These are phyloP conservation scores for Lyophyllum shimeji DNA, from an alignment of 768 basidiomycete species.

Conservation along the genomic window DNA sequence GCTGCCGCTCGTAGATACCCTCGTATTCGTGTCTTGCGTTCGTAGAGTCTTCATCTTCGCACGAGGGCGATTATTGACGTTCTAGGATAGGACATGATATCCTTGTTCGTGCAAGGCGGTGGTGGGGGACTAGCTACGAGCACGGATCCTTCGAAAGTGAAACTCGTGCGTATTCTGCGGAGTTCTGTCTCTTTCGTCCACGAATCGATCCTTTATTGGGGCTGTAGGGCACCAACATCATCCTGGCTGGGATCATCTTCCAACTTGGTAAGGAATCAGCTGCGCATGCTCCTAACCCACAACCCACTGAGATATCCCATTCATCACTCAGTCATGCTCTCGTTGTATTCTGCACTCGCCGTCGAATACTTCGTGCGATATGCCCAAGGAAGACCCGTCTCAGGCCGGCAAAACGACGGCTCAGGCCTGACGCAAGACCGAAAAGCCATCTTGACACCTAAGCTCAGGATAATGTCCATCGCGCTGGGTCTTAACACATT, in stretches of 20 bases:
- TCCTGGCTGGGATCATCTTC: background rate
- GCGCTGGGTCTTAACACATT: constrained; percentile 39
- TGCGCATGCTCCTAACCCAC: background rate
- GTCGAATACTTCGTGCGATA: constrained; percentile 46
- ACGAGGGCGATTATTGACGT: background rate
- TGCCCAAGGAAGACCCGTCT: constrained; percentile 31
- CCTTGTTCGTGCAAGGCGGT: background rate
- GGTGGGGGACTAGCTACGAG: background rate
- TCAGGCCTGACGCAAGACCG: background rate
- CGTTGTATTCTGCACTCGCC: background rate
- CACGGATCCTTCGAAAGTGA: background rate
- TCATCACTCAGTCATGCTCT: background rate
- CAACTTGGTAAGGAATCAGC: background rate
- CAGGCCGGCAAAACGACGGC: background rate
- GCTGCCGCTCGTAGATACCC: background rate
- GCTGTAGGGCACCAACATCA: background rate
- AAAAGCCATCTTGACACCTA: constrained; percentile 12
- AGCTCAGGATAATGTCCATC: constrained; percentile 29
- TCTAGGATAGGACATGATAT: background rate
- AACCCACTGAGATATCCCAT: background rate
- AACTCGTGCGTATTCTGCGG: background rate
- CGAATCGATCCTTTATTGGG: background rate
- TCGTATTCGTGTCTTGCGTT: background rate
- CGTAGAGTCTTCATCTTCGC: background rate
- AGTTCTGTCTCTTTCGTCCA: background rate